These are phyloP conservation scores for Simplicillium sp. DNA, from an alignment of 2,329 filamentous ascomycete genomes.

Conservation along the genomic window DNA sequence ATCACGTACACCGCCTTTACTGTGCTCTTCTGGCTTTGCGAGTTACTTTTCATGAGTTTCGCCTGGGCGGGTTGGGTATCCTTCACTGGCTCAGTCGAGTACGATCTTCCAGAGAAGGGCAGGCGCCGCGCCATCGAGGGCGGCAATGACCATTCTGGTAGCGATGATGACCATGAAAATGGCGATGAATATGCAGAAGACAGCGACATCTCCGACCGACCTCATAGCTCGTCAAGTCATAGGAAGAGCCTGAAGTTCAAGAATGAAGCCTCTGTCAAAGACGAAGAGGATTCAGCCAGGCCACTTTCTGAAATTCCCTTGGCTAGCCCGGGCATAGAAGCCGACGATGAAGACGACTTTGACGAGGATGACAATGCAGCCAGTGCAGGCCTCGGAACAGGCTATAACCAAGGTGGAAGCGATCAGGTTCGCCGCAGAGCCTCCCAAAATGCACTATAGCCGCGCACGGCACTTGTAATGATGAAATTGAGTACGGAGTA, in stretches of 20 bases:
- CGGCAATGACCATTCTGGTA: conserved; percentile 6
- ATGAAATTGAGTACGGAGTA: too few relatives aligned
- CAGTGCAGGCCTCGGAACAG: conserved; percentile 1
- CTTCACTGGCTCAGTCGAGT: conserved; percentile 13
- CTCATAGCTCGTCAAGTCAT: conserved; percentile 28
- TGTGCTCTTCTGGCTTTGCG: conserved; percentile 64
- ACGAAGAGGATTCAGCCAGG: conserved; percentile 12
- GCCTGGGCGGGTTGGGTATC: conserved; percentile 52
- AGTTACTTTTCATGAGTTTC: conserved; percentile 55
- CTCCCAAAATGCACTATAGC: not conserved
- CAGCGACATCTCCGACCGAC: conserved; percentile 28
- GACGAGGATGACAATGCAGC: conserved; percentile 1
- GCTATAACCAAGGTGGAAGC: conserved; percentile 3
- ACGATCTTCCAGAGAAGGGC: conserved; percentile 6
- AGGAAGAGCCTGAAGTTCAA: conserved; percentile 30
- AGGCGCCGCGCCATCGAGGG: conserved; percentile 5
- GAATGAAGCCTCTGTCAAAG: conserved; percentile 15
- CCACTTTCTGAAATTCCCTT: conserved; percentile 23
- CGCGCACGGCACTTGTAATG: too few relatives aligned
- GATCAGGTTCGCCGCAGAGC: conserved; percentile 2
- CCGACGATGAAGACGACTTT: conserved; percentile 33
- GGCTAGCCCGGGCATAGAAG: conserved; percentile 24
- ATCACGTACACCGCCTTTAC: conserved; percentile 61
- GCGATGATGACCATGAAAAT: conserved; percentile 12
- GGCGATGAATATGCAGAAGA: conserved; percentile 19